Percentiles rank a stretch among this genome's conserved stretches.
Conservation (phyloP, 139 green algal species). For the Yamagishiella unicocca region DNA sequence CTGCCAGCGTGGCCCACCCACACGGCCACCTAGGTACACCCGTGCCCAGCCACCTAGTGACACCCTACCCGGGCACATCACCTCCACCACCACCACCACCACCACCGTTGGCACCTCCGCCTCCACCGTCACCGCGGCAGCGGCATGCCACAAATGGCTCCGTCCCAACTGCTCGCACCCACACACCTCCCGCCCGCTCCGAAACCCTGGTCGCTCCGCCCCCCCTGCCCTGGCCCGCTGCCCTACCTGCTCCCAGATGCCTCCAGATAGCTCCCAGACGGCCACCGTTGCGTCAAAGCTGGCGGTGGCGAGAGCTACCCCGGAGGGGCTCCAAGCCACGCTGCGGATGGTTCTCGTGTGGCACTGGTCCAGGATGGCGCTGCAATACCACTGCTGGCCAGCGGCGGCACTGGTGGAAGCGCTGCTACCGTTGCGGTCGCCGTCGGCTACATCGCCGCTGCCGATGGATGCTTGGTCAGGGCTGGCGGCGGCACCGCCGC, state of each 20-base stretch:
- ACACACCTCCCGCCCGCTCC: too few species aligned
- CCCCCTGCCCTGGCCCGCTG: background rate
- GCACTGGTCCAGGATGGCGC: conserved; percentile 84
- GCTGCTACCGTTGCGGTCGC: background rate
- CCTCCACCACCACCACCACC: too few species aligned
- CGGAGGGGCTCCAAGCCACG: conserved; percentile 87
- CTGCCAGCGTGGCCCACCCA: too few species aligned
- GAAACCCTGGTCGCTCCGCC: background rate
- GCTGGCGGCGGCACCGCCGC: background rate
- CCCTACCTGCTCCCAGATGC: conserved; percentile 84
- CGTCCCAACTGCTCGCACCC: background rate
- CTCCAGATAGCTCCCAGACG: conserved; percentile 83
- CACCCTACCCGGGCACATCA: too few species aligned
- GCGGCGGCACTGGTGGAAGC: background rate
- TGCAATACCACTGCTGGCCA: conserved; percentile 67
- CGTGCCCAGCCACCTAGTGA: too few species aligned
- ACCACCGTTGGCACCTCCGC: too few species aligned
- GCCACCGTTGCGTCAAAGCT: conserved; percentile 92
- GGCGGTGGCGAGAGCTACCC: conserved; percentile 83
- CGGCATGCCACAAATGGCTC: too few species aligned
- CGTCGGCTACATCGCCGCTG: background rate
- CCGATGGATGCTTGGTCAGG: background rate
- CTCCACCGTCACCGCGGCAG: too few species aligned
- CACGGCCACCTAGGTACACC: too few species aligned
- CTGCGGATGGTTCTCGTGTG: conserved; percentile 87